Evolutionary conservation across 192 early-diverging fungal genomes (phyloP).

Genomic region (Phycomyces blakesleeanus): DNA sequence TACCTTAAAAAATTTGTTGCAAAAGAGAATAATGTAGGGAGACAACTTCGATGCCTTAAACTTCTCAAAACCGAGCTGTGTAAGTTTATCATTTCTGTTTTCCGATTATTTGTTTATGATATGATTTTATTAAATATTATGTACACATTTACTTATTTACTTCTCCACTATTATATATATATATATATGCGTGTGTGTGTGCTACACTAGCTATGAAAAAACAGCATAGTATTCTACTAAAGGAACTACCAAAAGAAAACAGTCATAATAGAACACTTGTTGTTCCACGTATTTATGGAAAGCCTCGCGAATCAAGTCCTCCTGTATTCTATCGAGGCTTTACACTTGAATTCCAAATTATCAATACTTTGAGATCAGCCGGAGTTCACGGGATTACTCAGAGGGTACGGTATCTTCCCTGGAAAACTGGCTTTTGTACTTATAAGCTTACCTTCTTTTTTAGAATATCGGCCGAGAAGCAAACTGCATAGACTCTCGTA

Average conservation of each 20-base stretch:
- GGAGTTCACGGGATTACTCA: background rate
- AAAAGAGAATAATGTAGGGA: background rate
- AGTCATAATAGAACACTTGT: background rate
- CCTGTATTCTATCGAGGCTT: background rate
- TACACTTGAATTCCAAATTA: background rate
- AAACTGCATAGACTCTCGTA: constrained; percentile 1
- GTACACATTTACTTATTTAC: background rate
- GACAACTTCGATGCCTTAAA: background rate
- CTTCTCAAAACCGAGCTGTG: background rate
- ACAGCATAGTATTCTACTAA: background rate
- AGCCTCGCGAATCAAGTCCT: background rate
- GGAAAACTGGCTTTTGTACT: no score
- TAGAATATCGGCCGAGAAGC: constrained; percentile 8
- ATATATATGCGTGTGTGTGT: no score
- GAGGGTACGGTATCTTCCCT: background rate
- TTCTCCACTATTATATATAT: no score
- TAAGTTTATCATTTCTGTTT: background rate
- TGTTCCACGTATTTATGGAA: background rate
- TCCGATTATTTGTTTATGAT: background rate
- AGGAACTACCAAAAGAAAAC: background rate
- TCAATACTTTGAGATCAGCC: background rate
- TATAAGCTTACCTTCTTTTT: background rate
- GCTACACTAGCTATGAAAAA: background rate
- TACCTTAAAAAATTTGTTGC: background rate
- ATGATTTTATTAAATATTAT: background rate